Percentiles rank a stretch among this genome's conserved stretches.
phyloP scores from a whole-genome alignment of 2,329 filamentous ascomycete species.

The Clarireedia hainanense region DNA sequence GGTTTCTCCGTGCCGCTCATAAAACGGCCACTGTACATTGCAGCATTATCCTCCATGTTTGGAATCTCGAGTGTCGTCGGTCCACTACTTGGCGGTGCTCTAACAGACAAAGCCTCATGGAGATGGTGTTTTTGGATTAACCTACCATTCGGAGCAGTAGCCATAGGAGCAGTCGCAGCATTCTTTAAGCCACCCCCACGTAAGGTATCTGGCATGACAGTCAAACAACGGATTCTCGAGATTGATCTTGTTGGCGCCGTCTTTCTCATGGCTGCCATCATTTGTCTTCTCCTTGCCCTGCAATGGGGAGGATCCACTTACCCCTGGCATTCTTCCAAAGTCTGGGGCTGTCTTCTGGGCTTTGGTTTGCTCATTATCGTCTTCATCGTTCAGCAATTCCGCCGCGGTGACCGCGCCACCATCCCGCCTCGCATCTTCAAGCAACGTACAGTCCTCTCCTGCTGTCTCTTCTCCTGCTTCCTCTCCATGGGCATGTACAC shows the following conservation, averaged over 20 bases:
- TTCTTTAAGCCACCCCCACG: conserved; percentile 38
- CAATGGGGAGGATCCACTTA: conserved; percentile 41
- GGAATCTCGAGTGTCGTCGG: conserved; percentile 29
- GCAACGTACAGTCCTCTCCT: conserved; percentile 31
- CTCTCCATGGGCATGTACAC: conserved; percentile 35
- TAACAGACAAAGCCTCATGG: conserved; percentile 33
- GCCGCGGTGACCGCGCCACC: conserved; percentile 41
- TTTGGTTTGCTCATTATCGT: conserved; percentile 28
- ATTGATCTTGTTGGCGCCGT: conserved; percentile 40
- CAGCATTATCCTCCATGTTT: conserved; percentile 28
- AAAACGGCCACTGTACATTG: conserved; percentile 28
- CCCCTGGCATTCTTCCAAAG: conserved; percentile 35
- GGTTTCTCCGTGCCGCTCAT: conserved; percentile 32
- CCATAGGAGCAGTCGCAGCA: conserved; percentile 32
- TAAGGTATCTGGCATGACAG: conserved; percentile 25
- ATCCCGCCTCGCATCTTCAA: conserved; percentile 39
- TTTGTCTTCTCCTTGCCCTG: conserved; percentile 39
- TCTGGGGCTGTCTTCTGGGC: conserved; percentile 39
- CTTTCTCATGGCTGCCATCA: conserved; percentile 38
- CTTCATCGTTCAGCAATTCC: conserved; percentile 36
- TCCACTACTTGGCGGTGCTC: conserved; percentile 32
- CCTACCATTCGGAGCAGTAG: conserved; percentile 34
- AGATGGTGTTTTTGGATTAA: conserved; percentile 34
- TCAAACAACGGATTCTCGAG: conserved; percentile 34
- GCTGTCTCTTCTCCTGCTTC: conserved; percentile 29